Evolutionary conservation across 176 grass and related monocot species (phyloP).

Genomic region (Carex myosuroides): DNA sequence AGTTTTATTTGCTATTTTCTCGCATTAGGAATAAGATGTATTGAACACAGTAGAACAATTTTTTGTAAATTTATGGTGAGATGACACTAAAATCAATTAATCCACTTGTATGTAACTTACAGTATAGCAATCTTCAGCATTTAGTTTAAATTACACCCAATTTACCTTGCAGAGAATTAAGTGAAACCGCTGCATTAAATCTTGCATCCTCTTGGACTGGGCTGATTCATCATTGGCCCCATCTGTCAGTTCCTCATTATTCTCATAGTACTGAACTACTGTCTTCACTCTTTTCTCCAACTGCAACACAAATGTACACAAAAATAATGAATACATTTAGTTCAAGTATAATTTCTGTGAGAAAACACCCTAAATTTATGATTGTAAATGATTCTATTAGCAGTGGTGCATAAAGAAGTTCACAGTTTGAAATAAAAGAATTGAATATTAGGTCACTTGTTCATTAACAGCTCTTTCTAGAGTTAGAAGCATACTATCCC

Average conservation of each 20-base stretch:
- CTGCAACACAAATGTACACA: background rate
- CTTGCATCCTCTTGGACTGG: constrained; percentile 34
- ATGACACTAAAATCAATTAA: background rate
- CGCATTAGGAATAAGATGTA: background rate
- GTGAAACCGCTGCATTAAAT: constrained; percentile 50
- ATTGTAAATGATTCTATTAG: background rate
- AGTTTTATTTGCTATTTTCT: background rate
- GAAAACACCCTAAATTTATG: background rate
- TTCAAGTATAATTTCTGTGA: background rate
- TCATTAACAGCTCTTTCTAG: background rate
- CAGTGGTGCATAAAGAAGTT: background rate
- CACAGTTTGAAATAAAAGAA: background rate
- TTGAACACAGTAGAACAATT: background rate
- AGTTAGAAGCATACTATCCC: background rate
- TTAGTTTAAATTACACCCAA: background rate
- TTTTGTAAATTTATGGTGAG: background rate
- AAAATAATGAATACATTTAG: background rate
- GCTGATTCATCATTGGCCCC: constrained; percentile 1
- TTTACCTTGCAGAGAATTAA: constrained; percentile 49
- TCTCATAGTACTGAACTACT: constrained; percentile 7
- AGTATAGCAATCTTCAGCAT: background rate
- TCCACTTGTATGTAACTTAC: background rate
- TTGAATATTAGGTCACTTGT: background rate
- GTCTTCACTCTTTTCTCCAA: constrained; percentile 21
- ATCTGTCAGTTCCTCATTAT: background rate